Percentiles rank a stretch among this genome's conserved stretches.
phyloP scores from a whole-genome alignment of 805 yeast species.

The Vanderwaltozyma tropicalis region DNA sequence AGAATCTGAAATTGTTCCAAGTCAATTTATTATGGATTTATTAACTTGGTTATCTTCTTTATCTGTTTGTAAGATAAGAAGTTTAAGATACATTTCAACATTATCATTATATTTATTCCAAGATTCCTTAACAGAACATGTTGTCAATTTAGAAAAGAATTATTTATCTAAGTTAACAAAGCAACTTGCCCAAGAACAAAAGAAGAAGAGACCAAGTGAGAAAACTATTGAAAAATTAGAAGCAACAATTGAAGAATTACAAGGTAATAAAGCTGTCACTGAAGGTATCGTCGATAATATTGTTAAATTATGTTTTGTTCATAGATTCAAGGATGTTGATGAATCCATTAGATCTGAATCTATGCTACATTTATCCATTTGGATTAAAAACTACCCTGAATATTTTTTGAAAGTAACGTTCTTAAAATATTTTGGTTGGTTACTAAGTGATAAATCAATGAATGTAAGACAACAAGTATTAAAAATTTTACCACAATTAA shows the following conservation, averaged over 20 bases:
- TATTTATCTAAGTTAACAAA: constrained; percentile 31
- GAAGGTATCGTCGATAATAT: constrained; percentile 55
- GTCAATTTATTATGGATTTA: constrained; percentile 35
- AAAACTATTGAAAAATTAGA: constrained; percentile 40
- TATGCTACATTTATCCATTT: constrained; percentile 47
- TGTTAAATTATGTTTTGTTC: constrained; percentile 55
- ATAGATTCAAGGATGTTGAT: constrained; percentile 74
- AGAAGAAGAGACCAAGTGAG: constrained; percentile 30
- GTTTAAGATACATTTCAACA: constrained; percentile 62
- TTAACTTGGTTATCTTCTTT: constrained; percentile 69
- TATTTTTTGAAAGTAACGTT: constrained; percentile 58
- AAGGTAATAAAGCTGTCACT: constrained; percentile 41
- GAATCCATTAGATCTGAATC: constrained; percentile 63
- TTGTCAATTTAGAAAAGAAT: constrained; percentile 29
- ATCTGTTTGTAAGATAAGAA: constrained; percentile 57
- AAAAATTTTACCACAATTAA: constrained; percentile 37
- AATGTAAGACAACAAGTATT: constrained; percentile 57
- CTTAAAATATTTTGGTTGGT: constrained; percentile 75
- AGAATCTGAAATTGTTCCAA: constrained; percentile 2
- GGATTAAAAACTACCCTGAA: constrained; percentile 68
- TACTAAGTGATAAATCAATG: constrained; percentile 59
- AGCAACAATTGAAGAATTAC: constrained; percentile 32
- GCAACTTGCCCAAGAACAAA: constrained; percentile 30
- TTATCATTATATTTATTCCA: constrained; percentile 48
- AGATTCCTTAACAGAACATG: constrained; percentile 45